These are phyloP conservation scores for Aspergillus hiratsukae DNA, from an alignment of 2,329 filamentous ascomycete genomes.

Conservation along the genomic window DNA sequence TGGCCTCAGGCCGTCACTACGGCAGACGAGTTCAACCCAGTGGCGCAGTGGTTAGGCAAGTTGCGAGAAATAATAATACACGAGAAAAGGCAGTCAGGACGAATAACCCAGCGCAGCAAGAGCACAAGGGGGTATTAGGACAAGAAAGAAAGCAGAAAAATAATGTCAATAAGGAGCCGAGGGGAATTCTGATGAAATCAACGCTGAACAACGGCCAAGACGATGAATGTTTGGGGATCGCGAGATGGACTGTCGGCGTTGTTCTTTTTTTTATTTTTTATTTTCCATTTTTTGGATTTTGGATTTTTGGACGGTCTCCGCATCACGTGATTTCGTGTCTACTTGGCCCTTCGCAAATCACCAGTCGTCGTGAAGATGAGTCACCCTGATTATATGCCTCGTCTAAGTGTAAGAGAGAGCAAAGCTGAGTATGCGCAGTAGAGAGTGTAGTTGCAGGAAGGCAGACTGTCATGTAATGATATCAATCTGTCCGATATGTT, in stretches of 20 bases:
- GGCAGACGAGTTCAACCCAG: slow-evolving; percentile 4
- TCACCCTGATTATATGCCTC: neutral
- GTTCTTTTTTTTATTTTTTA: slow-evolving; percentile 20
- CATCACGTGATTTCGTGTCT: slow-evolving; percentile 16
- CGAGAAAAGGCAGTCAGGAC: neutral
- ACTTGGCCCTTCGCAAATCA: slow-evolving; percentile 2
- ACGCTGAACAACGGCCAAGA: slow-evolving; percentile 1
- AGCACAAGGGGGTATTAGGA: slow-evolving; percentile 1
- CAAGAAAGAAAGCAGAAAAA: neutral
- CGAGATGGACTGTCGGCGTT: slow-evolving; percentile 15
- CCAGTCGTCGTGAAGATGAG: neutral
- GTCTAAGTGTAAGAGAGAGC: neutral
- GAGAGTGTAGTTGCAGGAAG: neutral
- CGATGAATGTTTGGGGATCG: slow-evolving; percentile 15
- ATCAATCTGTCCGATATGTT: neutral
- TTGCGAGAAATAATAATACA: slow-evolving; percentile 3
- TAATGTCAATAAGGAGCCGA: slow-evolving; percentile 8
- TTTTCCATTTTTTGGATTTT: slow-evolving; percentile 11
- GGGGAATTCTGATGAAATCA: neutral
- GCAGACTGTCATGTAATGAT: neutral
- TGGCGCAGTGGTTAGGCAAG: slow-evolving; percentile 5
- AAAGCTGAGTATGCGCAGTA: neutral
- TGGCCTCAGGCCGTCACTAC: slow-evolving; percentile 9
- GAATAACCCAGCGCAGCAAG: neutral
- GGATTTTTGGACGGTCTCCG: slow-evolving; percentile 8